These are phyloP conservation scores for Exophiala sp. DNA, from an alignment of 2,329 filamentous ascomycete species.

Conservation along the genomic window DNA sequence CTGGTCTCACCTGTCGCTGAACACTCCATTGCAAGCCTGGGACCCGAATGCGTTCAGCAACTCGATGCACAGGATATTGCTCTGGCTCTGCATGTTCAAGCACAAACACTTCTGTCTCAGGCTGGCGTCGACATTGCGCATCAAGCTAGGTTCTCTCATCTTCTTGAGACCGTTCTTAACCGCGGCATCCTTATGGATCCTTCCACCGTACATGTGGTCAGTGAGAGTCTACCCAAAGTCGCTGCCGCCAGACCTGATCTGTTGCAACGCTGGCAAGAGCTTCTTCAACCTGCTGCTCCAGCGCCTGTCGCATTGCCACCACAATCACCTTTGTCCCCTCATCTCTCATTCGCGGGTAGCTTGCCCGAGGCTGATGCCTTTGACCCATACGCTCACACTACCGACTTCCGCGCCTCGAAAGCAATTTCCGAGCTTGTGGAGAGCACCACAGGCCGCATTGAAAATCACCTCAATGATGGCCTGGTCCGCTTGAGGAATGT, in stretches of 20 bases:
- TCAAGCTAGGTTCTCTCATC: conserved; percentile 58
- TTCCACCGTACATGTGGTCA: conserved; percentile 55
- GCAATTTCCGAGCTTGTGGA: conserved; percentile 88
- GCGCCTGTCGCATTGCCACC: conserved; percentile 34
- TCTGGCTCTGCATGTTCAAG: conserved; percentile 60
- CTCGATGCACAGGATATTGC: conserved; percentile 52
- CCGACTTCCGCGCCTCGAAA: conserved; percentile 89
- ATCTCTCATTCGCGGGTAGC: conserved; percentile 51
- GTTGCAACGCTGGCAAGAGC: conserved; percentile 56
- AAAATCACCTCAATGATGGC: conserved; percentile 73
- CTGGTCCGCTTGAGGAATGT: conserved; percentile 85
- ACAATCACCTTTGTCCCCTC: conserved; percentile 43
- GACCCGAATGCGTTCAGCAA: conserved; percentile 57
- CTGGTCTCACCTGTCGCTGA: conserved; percentile 58
- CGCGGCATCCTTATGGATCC: conserved; percentile 53
- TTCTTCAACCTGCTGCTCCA: conserved; percentile 39
- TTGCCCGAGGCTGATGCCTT: conserved; percentile 74
- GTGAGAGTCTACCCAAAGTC: conserved; percentile 56
- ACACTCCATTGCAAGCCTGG: conserved; percentile 59
- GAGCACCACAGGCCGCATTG: conserved; percentile 68
- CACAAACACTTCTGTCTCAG: conserved; percentile 41
- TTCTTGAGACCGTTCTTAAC: conserved; percentile 57
- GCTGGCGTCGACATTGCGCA: conserved; percentile 53
- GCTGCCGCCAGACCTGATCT: conserved; percentile 45
- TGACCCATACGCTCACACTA: conserved; percentile 85